Evolutionary conservation across 257 asterid genomes (phyloP), one percentile per base, ranked within the genome.

Genomic region (Phtheirospermum japonicum): DNA sequence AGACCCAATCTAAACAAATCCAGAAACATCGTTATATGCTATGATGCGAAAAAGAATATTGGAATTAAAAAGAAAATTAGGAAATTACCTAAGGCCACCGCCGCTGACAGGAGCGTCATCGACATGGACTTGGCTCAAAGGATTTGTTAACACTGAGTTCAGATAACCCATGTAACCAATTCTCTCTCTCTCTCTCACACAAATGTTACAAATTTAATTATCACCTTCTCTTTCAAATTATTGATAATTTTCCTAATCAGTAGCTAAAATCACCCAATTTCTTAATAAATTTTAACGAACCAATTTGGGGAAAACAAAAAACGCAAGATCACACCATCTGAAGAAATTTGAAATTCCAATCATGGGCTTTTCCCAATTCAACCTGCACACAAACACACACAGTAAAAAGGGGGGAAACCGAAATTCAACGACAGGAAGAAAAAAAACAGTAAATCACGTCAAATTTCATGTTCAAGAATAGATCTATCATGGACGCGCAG

Each of bases 51-150:
- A 36, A 36, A 9, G 16, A 37, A 32, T 0, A 59, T 2, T 40
- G 48, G 5, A 40, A 32, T 0, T 56, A 37, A 33, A 33, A 19
- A 49, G 40, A 42, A 5, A 54, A 61, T 14, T 7, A 48, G 68
- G 31, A 43, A 26, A 67, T 74, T 72, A 89, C 97, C 99, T 92
- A 40, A 84, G 87, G 57, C 98, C 98, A 19, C 98, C 95, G 52
- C 98, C 98, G 73, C 95, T 92, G 61, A 86, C 98, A 0, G 95
- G 95, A 7, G 93, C 93, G 49, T 83, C 89, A 59, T 83, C 95
- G 18, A 79, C 87, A 63, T 70, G 86, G 59, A 67, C 65, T 72
- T 86, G 88, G 82, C 83, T 84, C 14, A 90, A 67, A 42, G 94
- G 72, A 28, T 90, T 80, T 6, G 95, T 82, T 74, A 92, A 72